Evolutionary conservation across 1,284 basidiomycete genomes (phyloP), one percentile per base, ranked within the genome.

Genomic region (Mycena citricolor): DNA sequence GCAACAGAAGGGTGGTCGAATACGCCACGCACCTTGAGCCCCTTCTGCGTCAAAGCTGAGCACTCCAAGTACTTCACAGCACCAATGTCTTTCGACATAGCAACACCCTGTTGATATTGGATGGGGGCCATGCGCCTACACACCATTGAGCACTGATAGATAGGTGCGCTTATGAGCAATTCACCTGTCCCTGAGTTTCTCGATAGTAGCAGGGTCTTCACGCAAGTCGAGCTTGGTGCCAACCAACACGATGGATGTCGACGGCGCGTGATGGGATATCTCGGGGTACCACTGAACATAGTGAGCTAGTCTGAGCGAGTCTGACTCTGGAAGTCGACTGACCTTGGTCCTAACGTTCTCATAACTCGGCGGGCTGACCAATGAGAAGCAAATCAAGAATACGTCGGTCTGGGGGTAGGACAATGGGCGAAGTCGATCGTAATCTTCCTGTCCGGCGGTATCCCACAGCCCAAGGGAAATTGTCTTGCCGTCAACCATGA

Each of bases 371-470:
- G 97, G 97, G 59, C 90, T 94, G 61, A 97, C 94, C 53, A 98
- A 80, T 34, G 93, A 97, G 77, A 99, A 99, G 68, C 97, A 99
- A 66, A 99, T 94, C 64, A 99, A 77, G 75, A 99, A 99, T 28
- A 99, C 94, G 65, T 99, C 97, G 40, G 97, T 99, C 70, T 99
- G 97, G 7, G 97, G 97, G 72, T 99, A 99, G 51, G 92, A 95
- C 54, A 99, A 79, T 41, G 97, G 97, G 58, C 97, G 88, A 59
- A 99, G 86, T 45, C 97, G 90, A 69, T 99, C 97, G 67, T 94
- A 95, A 74, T 97, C 94, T 67, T 98, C 94, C 71, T 97, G 94
- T 58, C 94, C 94, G 38, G 94, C 94, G n/a, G 94, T 98, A 79
- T 97, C 94, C 94, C 94, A 98, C 46, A 98, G 74, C 44, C 95